phyloP scores from a whole-genome alignment of 306 rosid genomes.

The Carpinus viminea region DNA sequence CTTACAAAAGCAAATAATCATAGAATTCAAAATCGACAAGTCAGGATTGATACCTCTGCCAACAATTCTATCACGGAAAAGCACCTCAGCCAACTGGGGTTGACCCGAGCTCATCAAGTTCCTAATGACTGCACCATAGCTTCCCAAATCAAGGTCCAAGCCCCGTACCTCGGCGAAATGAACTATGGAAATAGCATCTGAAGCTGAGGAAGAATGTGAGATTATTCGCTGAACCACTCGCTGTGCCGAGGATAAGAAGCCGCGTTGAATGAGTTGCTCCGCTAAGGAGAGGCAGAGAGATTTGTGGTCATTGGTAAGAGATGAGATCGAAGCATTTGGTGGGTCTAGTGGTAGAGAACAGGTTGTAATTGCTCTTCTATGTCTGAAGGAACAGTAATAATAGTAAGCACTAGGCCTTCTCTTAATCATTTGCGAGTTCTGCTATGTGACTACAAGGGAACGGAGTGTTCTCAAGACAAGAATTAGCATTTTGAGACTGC shows the following conservation, averaged over 20 bases:
- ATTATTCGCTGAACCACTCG: slow-evolving; percentile 38
- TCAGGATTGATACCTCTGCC: slow-evolving; percentile 30
- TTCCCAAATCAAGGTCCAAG: slow-evolving; percentile 35
- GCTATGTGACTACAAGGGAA: background rate
- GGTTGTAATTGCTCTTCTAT: slow-evolving; percentile 30
- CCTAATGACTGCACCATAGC: slow-evolving; percentile 37
- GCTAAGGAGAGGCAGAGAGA: slow-evolving; percentile 29
- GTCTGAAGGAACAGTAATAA: slow-evolving; percentile 18
- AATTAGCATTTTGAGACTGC: background rate
- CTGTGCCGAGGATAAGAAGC: slow-evolving; percentile 35
- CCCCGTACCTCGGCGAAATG: slow-evolving; percentile 32
- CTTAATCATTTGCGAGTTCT: slow-evolving; percentile 28
- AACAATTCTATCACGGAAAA: slow-evolving; percentile 23
- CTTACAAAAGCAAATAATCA: slow-evolving; percentile 41
- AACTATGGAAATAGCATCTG: slow-evolving; percentile 30
- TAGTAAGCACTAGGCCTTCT: slow-evolving; percentile 11
- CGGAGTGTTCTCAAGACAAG: background rate
- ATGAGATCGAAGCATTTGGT: slow-evolving; percentile 4
- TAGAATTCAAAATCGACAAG: slow-evolving; percentile 32
- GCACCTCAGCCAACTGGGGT: slow-evolving; percentile 42
- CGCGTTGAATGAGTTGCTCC: slow-evolving; percentile 36
- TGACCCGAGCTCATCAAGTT: slow-evolving; percentile 35
- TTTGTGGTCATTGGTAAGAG: slow-evolving; percentile 27
- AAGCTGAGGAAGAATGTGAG: slow-evolving; percentile 25
- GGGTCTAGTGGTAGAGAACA: slow-evolving; percentile 31